Evolutionary conservation across 345 rosid species (phyloP).

Genomic region (Cochlearia excelsa): DNA sequence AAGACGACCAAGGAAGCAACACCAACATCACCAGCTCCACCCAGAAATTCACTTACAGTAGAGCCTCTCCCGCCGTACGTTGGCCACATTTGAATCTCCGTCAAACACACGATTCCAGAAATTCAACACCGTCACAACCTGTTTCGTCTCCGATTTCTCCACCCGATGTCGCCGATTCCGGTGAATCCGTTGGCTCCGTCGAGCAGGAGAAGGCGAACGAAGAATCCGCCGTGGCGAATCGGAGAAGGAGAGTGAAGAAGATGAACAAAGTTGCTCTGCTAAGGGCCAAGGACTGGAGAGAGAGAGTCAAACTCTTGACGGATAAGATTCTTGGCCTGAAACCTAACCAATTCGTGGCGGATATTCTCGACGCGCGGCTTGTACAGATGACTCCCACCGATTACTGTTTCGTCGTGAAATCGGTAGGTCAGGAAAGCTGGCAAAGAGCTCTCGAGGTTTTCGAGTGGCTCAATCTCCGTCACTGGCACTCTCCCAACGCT

Average conservation of each 20-base stretch:
- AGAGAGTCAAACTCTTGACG: slow-evolving; percentile 64
- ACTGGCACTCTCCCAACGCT: slow-evolving; percentile 79
- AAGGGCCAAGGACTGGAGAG: slow-evolving; percentile 89
- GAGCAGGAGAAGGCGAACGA: slow-evolving; percentile 37
- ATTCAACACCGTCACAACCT: slow-evolving; percentile 37
- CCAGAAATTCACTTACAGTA: slow-evolving; percentile 62
- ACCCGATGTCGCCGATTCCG: slow-evolving; percentile 20
- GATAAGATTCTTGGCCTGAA: slow-evolving; percentile 56
- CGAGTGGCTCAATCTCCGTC: slow-evolving; percentile 87
- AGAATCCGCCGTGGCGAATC: slow-evolving; percentile 41
- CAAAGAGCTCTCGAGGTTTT: slow-evolving; percentile 89
- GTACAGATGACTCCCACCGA: slow-evolving; percentile 95
- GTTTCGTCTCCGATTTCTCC: slow-evolving; percentile 33
- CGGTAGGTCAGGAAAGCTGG: slow-evolving; percentile 81
- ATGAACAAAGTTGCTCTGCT: slow-evolving; percentile 74
- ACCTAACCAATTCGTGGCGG: slow-evolving; percentile 69
- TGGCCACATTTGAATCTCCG: slow-evolving; percentile 83
- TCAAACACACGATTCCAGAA: slow-evolving; percentile 38
- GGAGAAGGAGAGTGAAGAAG: slow-evolving; percentile 69
- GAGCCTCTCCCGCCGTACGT: slow-evolving; percentile 85
- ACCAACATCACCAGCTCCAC: neutral
- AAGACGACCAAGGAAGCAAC: slow-evolving; percentile 33
- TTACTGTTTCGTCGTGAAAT: slow-evolving; percentile 79
- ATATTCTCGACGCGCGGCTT: slow-evolving; percentile 61
- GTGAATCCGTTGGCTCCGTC: slow-evolving; percentile 19